Conservation (phyloP, 1,284 basidiomycete genomes). For the Apiotrichum gracile region DNA sequence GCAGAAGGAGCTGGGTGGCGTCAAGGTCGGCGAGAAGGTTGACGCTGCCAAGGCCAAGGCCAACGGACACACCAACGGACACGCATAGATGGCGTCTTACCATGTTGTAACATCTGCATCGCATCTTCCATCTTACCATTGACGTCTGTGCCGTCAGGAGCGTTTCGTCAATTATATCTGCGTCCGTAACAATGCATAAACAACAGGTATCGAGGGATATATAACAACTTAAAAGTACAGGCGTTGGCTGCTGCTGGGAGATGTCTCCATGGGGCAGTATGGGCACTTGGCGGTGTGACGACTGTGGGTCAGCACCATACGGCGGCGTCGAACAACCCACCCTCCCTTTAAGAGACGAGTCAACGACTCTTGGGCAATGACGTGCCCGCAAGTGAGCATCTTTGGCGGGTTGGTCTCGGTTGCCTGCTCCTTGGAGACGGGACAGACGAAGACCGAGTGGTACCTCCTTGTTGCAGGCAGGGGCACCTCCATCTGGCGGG, state of each 20-base stretch:
- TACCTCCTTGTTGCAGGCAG: constrained; percentile 78
- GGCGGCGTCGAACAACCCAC: constrained; percentile 52
- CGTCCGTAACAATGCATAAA: constrained; percentile 1
- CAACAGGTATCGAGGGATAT: not conserved
- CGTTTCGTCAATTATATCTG: not conserved
- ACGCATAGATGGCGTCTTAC: not conserved
- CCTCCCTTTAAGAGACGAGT: constrained; percentile 78
- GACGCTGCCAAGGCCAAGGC: constrained; percentile 2
- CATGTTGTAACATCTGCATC: constrained; percentile 7
- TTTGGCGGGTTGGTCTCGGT: constrained; percentile 91
- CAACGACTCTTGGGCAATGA: constrained; percentile 81
- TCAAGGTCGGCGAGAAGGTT: constrained; percentile 13
- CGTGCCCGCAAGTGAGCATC: constrained; percentile 95
- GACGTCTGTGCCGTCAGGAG: too few relatives aligned
- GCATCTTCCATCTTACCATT: not conserved
- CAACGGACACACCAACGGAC: not conserved
- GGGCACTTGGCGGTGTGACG: constrained; percentile 45
- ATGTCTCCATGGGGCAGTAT: constrained; percentile 46
- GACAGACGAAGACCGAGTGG: constrained; percentile 95
- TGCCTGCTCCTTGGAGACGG: constrained; percentile 94
- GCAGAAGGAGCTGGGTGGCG: constrained; percentile 25
- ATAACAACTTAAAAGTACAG: constrained; percentile 37
- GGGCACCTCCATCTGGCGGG: constrained; percentile 86
- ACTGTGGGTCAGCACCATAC: constrained; percentile 13
- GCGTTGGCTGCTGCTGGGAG: constrained; percentile 31